phyloP scores from a whole-genome alignment of 352 stramenopile genomes.

The Phytophthora europaea region DNA sequence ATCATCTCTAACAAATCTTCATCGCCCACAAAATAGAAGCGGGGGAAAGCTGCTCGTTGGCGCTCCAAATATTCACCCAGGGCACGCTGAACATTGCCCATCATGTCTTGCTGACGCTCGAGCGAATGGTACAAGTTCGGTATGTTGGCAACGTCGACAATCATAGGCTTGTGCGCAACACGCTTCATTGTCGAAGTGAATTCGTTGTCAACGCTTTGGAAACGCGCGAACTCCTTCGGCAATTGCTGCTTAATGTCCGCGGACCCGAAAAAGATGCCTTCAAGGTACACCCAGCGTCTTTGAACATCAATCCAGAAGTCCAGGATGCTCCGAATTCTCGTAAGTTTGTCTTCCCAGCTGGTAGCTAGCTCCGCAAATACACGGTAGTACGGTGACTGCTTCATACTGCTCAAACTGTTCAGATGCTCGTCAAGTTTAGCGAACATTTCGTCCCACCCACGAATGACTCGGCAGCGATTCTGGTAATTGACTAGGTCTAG shows the following conservation, averaged over 20 bases:
- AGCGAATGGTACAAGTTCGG: slow-evolving; percentile 94
- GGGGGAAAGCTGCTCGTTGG: slow-evolving; percentile 95
- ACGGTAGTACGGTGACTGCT: slow-evolving; percentile 99
- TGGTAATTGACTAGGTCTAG: slow-evolving; percentile 95
- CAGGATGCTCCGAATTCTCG: slow-evolving; percentile 96
- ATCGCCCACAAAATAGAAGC: slow-evolving; percentile 99
- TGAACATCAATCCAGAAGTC: slow-evolving; percentile 99
- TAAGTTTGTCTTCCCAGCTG: slow-evolving; percentile 98
- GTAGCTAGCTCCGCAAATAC: slow-evolving; percentile 98
- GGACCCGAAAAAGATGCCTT: slow-evolving; percentile 99
- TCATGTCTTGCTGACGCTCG: slow-evolving; percentile 96
- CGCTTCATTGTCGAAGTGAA: slow-evolving; percentile 99
- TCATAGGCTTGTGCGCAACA: slow-evolving; percentile 96
- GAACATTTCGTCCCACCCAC: slow-evolving; percentile 99
- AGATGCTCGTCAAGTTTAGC: slow-evolving; percentile 99
- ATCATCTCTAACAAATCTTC: slow-evolving; percentile 99
- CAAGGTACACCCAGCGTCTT: slow-evolving; percentile 99
- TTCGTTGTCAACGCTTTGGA: slow-evolving; percentile 99
- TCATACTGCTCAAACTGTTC: slow-evolving; percentile 98
- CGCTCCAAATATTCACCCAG: slow-evolving; percentile 99
- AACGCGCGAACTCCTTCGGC: slow-evolving; percentile 98
- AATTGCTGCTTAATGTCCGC: slow-evolving; percentile 99
- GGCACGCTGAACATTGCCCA: slow-evolving; percentile 99
- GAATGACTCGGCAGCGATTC: slow-evolving; percentile 97
- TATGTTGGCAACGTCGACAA: slow-evolving; percentile 95